A percentile compares a stretch with the other conserved stretches of the same genome.
Conservation (phyloP, 768 basidiomycete species). For the Boletus vermiculosoides region DNA sequence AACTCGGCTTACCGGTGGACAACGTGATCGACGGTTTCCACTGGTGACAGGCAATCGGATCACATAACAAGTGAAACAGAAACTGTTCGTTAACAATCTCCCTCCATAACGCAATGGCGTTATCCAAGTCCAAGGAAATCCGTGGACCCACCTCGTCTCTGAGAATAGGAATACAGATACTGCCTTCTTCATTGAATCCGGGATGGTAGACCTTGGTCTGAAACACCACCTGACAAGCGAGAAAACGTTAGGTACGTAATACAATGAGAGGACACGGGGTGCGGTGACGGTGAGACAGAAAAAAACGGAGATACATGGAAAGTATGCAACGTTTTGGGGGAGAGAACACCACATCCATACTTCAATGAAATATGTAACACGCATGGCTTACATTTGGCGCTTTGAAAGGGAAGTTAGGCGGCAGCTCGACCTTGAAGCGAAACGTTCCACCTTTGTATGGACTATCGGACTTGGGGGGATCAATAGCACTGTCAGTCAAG, state of each 20-base stretch:
- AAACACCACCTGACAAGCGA: slow-evolving; percentile 63
- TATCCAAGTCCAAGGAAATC: slow-evolving; percentile 2
- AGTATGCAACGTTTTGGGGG: slow-evolving; percentile 23
- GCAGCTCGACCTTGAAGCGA: slow-evolving; percentile 70
- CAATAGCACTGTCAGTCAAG: slow-evolving; percentile 2
- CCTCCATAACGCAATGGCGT: not conserved
- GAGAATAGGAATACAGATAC: slow-evolving; percentile 80
- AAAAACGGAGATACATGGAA: slow-evolving; percentile 1
- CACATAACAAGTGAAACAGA: not conserved
- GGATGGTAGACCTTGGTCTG: slow-evolving; percentile 88
- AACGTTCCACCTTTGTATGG: slow-evolving; percentile 85
- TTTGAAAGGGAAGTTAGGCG: slow-evolving; percentile 84
- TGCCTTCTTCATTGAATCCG: slow-evolving; percentile 86
- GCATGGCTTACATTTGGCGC: slow-evolving; percentile 60
- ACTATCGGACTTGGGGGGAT: slow-evolving; percentile 55
- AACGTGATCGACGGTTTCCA: slow-evolving; percentile 85
- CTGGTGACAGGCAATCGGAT: slow-evolving; percentile 36
- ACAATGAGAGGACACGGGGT: not conserved
- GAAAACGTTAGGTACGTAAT: slow-evolving; percentile 21
- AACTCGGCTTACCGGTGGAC: slow-evolving; percentile 52
- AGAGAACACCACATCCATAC: slow-evolving; percentile 1
- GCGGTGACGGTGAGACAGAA: not conserved
- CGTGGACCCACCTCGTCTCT: slow-evolving; percentile 67
- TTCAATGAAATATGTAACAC: slow-evolving; percentile 4
- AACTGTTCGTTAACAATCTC: slow-evolving; percentile 5